These are phyloP conservation scores for Dentipellis fragilis DNA, from an alignment of 768 basidiomycete genomes.

Conservation along the genomic window DNA sequence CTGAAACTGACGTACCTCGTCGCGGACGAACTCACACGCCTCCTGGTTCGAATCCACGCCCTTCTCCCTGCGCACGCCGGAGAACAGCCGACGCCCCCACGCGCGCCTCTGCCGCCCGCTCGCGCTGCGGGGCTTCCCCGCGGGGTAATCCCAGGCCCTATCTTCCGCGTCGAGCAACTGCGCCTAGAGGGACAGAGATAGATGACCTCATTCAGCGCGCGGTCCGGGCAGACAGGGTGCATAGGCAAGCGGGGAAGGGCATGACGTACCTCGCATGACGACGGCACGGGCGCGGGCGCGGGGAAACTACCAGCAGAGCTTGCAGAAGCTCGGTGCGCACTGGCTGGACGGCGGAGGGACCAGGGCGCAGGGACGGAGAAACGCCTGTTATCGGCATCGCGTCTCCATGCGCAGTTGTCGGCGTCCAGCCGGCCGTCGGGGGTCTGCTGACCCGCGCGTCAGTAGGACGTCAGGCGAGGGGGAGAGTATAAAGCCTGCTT, in stretches of 20 bases:
- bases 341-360: background rate
- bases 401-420: constrained; percentile 6
- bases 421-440: background rate
- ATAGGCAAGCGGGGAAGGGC: background rate
- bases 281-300: constrained; percentile 1
- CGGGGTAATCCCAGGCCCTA: background rate
- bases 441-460: background rate
- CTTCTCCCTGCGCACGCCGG: too few relatives aligned
- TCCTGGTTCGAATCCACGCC: too few relatives aligned
- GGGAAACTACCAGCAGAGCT: background rate
- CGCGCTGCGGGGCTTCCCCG: background rate
- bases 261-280: background rate
- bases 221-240: background rate
- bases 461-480: background rate
- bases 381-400: background rate
- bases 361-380: background rate
- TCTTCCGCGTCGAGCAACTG: background rate
- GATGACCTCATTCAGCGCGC: background rate
- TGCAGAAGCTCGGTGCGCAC: too few relatives aligned
- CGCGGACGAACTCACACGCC: too few relatives aligned
- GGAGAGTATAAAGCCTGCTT: background rate
- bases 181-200: background rate
- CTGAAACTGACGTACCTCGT: too few relatives aligned
- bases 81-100: too few relatives aligned
- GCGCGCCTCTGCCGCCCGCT: too few relatives aligned